These are phyloP conservation scores for Fusarium domesticum DNA, from an alignment of 2,329 filamentous ascomycete species.

Conservation along the genomic window DNA sequence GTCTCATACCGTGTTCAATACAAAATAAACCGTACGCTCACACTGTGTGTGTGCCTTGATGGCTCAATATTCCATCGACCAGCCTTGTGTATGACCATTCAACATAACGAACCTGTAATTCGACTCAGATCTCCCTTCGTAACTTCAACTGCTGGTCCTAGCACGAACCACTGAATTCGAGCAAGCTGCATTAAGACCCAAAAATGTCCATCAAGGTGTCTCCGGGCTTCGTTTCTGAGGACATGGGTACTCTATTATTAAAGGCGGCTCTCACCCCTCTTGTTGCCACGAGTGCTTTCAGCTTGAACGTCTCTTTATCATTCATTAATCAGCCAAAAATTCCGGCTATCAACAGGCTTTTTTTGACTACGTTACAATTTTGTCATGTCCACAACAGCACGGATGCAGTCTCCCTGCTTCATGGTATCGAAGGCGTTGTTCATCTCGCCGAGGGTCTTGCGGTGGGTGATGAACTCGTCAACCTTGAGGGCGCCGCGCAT, in stretches of 20 bases:
- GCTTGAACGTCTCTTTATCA: constrained; percentile 22
- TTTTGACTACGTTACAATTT: constrained; percentile 26
- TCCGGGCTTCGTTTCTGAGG: not conserved
- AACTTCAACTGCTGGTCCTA: not conserved
- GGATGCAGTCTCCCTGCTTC: constrained; percentile 96
- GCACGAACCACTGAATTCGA: not conserved
- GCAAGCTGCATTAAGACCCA: not conserved
- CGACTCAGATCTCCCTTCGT: not conserved
- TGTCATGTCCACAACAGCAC: constrained; percentile 76
- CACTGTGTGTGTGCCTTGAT: no score
- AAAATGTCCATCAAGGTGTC: not conserved
- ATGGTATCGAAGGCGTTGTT: constrained; percentile 90
- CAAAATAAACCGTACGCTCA: no score
- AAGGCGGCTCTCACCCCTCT: not conserved
- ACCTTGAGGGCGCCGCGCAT: constrained; percentile 89
- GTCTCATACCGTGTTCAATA: no score
- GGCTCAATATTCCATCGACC: no score
- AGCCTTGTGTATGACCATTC: no score
- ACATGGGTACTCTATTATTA: not conserved
- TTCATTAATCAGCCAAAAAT: constrained; percentile 13
- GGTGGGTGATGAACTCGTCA: constrained; percentile 98
- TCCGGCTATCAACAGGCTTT: not conserved
- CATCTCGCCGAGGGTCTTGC: constrained; percentile 77
- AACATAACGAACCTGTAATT: not conserved
- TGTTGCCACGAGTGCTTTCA: constrained; percentile 1